Conservation (phyloP, 1,284 basidiomycete species). For the Trichosporon coremiiforme region DNA sequence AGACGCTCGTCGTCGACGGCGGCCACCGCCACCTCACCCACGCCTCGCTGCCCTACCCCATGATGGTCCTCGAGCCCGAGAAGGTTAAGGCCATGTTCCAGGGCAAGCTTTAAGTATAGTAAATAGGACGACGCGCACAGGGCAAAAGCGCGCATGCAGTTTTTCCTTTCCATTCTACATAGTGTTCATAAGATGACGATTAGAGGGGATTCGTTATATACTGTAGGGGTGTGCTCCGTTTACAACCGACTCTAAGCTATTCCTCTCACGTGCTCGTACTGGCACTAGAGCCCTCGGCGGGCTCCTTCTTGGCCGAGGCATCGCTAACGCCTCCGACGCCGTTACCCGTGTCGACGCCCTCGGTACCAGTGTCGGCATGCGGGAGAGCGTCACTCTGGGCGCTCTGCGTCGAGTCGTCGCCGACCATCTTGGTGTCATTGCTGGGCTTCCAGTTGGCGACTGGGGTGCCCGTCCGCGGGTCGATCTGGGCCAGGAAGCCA, state of each 20-base stretch:
- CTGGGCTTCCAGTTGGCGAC: slow-evolving; percentile 29
- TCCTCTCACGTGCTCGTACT: neutral
- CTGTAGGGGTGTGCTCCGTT: neutral
- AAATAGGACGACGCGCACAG: neutral
- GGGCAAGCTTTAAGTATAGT: slow-evolving; percentile 31
- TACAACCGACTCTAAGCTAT: neutral
- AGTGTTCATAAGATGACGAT: slow-evolving; percentile 2
- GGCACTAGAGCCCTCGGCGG: neutral
- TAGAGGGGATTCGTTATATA: neutral
- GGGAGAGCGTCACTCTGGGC: neutral
- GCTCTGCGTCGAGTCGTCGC: neutral
- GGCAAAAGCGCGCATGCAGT: neutral
- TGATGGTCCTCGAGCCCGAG: slow-evolving; percentile 51
- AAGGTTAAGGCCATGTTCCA: slow-evolving; percentile 38
- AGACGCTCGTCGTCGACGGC: slow-evolving; percentile 45
- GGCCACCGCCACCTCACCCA: slow-evolving; percentile 49
- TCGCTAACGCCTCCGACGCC: neutral
- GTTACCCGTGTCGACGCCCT: neutral
- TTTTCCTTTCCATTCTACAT: neutral
- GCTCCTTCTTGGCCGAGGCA: neutral
- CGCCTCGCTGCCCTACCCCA: slow-evolving; percentile 48
- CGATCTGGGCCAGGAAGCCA: slow-evolving; percentile 51
- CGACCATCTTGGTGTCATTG: neutral
- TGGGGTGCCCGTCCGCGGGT: slow-evolving; percentile 42
- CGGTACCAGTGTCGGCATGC: neutral